Conservation (phyloP, 1,284 basidiomycete genomes). For the Lignosus rhinocerotis region DNA sequence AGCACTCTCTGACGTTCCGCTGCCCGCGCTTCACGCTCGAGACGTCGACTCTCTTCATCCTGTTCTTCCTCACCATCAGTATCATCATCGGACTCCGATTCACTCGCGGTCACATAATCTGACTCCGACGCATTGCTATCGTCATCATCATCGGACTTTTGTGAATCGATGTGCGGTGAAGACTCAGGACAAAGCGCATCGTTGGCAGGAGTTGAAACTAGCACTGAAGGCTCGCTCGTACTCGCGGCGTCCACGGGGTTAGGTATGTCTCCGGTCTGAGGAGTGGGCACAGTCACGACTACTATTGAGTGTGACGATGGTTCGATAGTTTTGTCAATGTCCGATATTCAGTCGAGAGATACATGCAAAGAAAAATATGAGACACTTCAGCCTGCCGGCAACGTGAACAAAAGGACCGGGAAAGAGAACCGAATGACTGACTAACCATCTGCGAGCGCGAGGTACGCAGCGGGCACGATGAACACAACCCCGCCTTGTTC, state of each 20-base stretch:
- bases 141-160: constrained; percentile 27
- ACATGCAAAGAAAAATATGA: constrained; percentile 52
- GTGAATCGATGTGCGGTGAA: neutral
- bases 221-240: neutral
- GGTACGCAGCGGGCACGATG: constrained; percentile 87
- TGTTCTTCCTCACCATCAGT: constrained; percentile 38
- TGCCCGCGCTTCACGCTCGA: constrained; percentile 66
- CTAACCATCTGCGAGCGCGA: constrained; percentile 88
- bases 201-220: neutral
- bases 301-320: constrained; percentile 8
- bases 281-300: constrained; percentile 4
- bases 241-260: constrained; percentile 2
- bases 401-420: constrained; percentile 61
- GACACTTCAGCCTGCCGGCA: constrained; percentile 71
- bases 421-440: constrained; percentile 41
- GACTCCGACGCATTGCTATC: constrained; percentile 35
- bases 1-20: constrained; percentile 80
- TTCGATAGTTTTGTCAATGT: constrained; percentile 21
- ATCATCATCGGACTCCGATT: constrained; percentile 52
- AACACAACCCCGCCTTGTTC: constrained; percentile 82
- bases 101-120: constrained; percentile 54
- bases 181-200: neutral
- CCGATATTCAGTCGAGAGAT: constrained; percentile 33
- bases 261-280: neutral
- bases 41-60: constrained; percentile 47